These are phyloP conservation scores for Ramaria rubella DNA, from an alignment of 768 basidiomycete species.

Conservation along the genomic window DNA sequence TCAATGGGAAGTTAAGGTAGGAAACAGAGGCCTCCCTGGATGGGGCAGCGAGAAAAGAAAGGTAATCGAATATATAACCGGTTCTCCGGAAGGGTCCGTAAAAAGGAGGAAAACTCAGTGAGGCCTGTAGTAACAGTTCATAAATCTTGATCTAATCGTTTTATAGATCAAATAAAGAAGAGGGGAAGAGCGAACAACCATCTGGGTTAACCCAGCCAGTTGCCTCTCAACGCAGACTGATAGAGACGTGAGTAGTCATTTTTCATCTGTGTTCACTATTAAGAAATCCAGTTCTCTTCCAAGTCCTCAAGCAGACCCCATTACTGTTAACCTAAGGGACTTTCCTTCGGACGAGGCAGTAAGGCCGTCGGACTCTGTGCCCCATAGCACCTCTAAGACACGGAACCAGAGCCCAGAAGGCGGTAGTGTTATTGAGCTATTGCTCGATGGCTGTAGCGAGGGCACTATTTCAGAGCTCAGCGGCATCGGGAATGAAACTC, in stretches of 20 bases:
- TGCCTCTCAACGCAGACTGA: no score
- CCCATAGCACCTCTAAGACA: neutral
- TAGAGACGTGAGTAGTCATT: no score
- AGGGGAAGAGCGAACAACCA: no score
- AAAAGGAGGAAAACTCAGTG: neutral
- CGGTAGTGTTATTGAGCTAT: neutral
- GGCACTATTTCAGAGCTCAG: neutral
- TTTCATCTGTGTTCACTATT: no score
- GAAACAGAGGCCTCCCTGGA: constrained; percentile 52
- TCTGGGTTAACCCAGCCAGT: no score
- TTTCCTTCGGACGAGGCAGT: neutral
- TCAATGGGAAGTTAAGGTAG: constrained; percentile 65
- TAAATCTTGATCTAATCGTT: no score
- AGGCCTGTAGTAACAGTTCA: neutral
- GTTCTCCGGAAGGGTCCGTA: neutral
- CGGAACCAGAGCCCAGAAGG: neutral
- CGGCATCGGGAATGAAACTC: constrained; percentile 3
- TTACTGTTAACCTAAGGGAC: neutral
- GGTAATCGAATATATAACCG: neutral
- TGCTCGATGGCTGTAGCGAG: neutral
- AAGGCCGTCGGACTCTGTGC: neutral
- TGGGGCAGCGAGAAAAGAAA: constrained; percentile 48
- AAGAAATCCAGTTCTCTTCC: no score
- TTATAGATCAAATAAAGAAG: no score
- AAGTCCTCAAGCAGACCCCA: no score